Evolutionary conservation across 345 rosid species (phyloP), one percentile per base, ranked within the genome.

Genomic region (Populus tremula): DNA sequence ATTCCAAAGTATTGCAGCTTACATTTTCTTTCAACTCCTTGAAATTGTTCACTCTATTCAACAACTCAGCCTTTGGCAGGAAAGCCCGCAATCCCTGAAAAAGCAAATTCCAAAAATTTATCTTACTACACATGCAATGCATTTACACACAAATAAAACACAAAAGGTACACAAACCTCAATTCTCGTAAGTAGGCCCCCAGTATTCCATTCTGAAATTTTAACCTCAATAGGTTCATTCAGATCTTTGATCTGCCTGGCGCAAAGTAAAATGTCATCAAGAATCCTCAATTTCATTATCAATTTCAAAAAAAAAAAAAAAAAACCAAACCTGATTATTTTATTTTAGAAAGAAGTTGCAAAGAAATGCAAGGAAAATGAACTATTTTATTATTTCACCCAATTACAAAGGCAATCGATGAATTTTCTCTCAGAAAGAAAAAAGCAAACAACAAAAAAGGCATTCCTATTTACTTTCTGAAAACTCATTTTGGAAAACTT

Each of bases 21-120:
- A 92, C 99, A 84, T 90, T 88, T 90, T 91, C 94, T 89, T 93
- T 95, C 85, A 95, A 80, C 80, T 93, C 96, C 41, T 94, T 88
- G 87, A 91, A 93, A 78, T 86, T 93, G 59, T 89, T 92, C 62
- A 88, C 92, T 83, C 81, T 93, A 73, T 85, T 91, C 88, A 91
- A 80, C 69, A 93, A 82, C 77, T 95, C 96, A 49, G 85, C 89
- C 85, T 89, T 93, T 0, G 99, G 98, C 78, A 95, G 89, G 87
- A 95, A 93, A 17, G 91, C 98, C 72, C 98, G 82, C 79, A 95
- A 77, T 43, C 99, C 98, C 99, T 95, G 86, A 69, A 87, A 78
- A 71, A 81, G 39, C 29, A 73, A 68, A 76, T 33, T 17, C 47
- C 18, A 41, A 79, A 80, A 70, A 41, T 5, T 75, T 59, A 74